Base-by-base conservation (phyloP, 2,329 filamentous ascomycete genomes). In the Sphaceloma murrayae region DNA sequence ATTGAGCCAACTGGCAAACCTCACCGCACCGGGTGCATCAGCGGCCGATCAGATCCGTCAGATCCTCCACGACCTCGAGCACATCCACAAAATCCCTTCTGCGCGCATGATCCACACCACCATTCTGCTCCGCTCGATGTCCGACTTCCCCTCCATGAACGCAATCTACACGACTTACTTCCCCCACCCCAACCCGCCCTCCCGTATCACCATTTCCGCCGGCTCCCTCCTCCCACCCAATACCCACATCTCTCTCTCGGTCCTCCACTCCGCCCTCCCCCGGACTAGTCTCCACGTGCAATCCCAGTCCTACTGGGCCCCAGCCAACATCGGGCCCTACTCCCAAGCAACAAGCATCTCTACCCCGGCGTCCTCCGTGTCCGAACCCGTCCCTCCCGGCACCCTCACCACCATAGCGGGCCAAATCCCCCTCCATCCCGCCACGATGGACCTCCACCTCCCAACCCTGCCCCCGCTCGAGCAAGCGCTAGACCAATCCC, bases 321-420 rank as follows among this genome's bases (percentile, higher is more conserved):
- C 91, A 0, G 89, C 91, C 14, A 96, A 96, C 57, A 96, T 98
- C 44, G 91, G 91, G 0, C 91, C 91, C 0, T 96, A 96, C 62
- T 95, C 88, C 46, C 91, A 98, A 65, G 86, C 87, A n/a, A n/a
- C n/a, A n/a, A n/a, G n/a, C 3, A 78, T 91, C 39, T 70, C 74
- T 2, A 64, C 77, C 8, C 67, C 68, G 16, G 16, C 33, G 11
- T 24, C 31, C 9, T 7, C 17, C 2, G 49, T 56, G 14, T 9
- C 19, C 26, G 39, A 49, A 34, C 10, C 24, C 10, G 33, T 21
- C 33, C 10, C 24, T 13, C 54, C 54, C 31, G 57, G 51, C 32
- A 9, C 47, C 4, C 5, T 74, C 7, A 68, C 89, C 11, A 79
- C 78, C 45, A 72, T 95, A 26, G 88, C 91, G 0, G 91, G 91